Base-by-base conservation (phyloP, 169 alveolate species). In the Plasmodium inui region DNA sequence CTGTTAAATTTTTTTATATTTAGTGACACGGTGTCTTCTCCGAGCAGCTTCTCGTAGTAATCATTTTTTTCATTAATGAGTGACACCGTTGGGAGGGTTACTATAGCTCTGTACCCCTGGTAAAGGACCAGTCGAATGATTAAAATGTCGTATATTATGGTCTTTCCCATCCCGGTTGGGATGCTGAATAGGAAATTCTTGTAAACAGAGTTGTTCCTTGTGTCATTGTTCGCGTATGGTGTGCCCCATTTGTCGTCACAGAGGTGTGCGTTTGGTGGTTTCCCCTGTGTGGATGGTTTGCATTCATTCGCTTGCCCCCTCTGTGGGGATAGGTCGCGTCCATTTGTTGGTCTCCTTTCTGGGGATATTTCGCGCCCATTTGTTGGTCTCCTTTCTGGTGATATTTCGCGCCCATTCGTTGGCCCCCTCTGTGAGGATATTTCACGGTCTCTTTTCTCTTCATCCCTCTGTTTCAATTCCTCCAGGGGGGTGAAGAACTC, bases 151-250 rank as follows among this genome's bases (percentile, higher is more conserved):
- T 88, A 88, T 34, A 88, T 88, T 30, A 88, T 37, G 26, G 90
- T 88, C 72, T 88, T 88, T 2, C 94, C 94, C 94, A 88, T 88
- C 28, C 94, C 86, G 61, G 94, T 88, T 78, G 94, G 94, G 19
- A 88, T 76, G 30, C 67, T 88, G 70, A 88, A 88, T 6, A 88
- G 70, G 30, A 76, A 88, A 22, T 88, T 88, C 8, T 80, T 76
- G 82, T 79, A 88, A 53, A 78, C 34, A 37, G n/a, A 57, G n/a
- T 74, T 44, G 22, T 34, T 28, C 44, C 30, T 17, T 39, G 67
- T 28, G 19, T 2, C 14, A 46, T 17, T 34, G 17, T 85, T 26
- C 39, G 10, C 14, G 79, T 5, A 8, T 72, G 28, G 3, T n/a
- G 9, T 79, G 70, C 28, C 19, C 50, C 55, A n/a, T 26, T 34